Conservation (phyloP, 306 rosid genomes). For the Arachis hypogaea region DNA sequence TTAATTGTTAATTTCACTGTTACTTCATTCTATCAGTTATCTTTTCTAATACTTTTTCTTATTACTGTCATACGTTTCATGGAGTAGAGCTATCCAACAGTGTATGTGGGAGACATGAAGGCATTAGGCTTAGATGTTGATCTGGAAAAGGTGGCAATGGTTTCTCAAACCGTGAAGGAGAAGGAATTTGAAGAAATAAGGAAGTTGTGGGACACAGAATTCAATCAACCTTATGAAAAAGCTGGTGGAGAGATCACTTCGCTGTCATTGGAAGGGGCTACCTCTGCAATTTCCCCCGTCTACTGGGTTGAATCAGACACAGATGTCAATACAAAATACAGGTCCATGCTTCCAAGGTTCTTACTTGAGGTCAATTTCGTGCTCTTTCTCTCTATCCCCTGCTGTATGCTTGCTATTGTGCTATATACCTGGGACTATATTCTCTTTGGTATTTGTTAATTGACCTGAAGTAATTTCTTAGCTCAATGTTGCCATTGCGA, state of each 20-base stretch:
- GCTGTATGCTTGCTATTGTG: background rate
- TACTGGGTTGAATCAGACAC: conserved; percentile 67
- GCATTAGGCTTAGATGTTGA: conserved; percentile 61
- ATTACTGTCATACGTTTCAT: background rate
- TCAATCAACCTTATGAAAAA: conserved; percentile 88
- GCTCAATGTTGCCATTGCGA: conserved; percentile 1
- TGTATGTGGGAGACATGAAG: conserved; percentile 74
- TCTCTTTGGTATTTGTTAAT: background rate
- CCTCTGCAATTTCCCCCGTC: conserved; percentile 46
- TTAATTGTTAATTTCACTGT: background rate
- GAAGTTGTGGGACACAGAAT: conserved; percentile 74
- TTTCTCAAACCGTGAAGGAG: conserved; percentile 54
- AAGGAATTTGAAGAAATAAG: conserved; percentile 69
- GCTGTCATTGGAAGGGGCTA: conserved; percentile 35
- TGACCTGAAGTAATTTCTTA: conserved; percentile 4
- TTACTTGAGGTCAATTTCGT: conserved; percentile 70
- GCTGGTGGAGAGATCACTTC: conserved; percentile 74
- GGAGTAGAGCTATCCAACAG: conserved; percentile 84
- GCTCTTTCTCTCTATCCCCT: background rate
- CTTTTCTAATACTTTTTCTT: conserved; percentile 10
- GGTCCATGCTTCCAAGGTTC: conserved; percentile 75
- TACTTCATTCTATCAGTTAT: background rate
- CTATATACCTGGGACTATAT: background rate
- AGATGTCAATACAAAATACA: conserved; percentile 79
- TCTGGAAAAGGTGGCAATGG: conserved; percentile 57